A percentile compares a stretch with the other conserved stretches of the same genome.
Evolutionary conservation across 805 yeast genomes (phyloP).

Genomic region (Vanderwaltozyma polyspora): DNA sequence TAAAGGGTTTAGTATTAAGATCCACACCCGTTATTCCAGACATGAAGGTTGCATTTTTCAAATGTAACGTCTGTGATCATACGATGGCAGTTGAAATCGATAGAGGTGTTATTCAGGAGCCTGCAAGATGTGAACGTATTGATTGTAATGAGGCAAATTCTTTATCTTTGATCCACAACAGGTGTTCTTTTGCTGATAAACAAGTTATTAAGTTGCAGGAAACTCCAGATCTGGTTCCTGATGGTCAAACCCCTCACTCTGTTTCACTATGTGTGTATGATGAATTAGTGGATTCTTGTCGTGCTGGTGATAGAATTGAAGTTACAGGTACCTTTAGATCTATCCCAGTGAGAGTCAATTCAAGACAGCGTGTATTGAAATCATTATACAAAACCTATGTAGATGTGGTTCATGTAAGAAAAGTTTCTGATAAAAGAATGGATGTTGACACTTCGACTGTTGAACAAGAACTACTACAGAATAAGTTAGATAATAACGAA

Average conservation of each 20-base stretch:
- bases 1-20: conserved; percentile 84
- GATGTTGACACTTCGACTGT: conserved; percentile 69
- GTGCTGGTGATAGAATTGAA: conserved; percentile 95
- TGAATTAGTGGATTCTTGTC: conserved; percentile 84
- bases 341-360: conserved; percentile 78
- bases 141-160: conserved; percentile 75
- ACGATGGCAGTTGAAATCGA: conserved; percentile 86
- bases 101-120: conserved; percentile 89
- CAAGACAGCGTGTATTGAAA: conserved; percentile 74
- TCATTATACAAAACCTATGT: conserved; percentile 82
- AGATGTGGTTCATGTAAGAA: conserved; percentile 88
- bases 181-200: conserved; percentile 88
- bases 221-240: conserved; percentile 92
- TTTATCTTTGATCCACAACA: conserved; percentile 82
- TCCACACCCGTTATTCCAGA: conserved; percentile 91
- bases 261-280: conserved; percentile 90
- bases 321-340: conserved; percentile 93
- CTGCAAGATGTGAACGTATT: conserved; percentile 82
- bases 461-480: conserved; percentile 33
- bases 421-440: conserved; percentile 69
- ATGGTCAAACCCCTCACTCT: conserved; percentile 97
- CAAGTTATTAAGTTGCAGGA: conserved; percentile 92
- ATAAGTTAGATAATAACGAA: conserved; percentile 41
- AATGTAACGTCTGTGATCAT: conserved; percentile 90
- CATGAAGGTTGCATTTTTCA: conserved; percentile 94